Conservation (phyloP, 345 rosid species). For the Gossypium turneri region DNA sequence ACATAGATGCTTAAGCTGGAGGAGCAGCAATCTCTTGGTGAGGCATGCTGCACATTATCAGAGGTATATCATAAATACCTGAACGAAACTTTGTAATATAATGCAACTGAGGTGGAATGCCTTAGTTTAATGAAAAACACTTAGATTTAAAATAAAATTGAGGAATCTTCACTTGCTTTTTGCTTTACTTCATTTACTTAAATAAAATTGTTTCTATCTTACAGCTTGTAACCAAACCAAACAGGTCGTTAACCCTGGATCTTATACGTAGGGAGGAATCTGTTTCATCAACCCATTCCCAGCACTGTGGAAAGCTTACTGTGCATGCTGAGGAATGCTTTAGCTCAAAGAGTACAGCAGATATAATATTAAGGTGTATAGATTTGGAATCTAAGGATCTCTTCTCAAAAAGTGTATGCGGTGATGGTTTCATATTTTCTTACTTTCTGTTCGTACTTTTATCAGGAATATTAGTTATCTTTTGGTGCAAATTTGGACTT, state of each 20-base stretch:
- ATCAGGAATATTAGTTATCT: constrained; percentile 10
- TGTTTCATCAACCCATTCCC: constrained; percentile 33
- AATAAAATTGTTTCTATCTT: constrained; percentile 5
- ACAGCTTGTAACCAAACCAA: constrained; percentile 54
- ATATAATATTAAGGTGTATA: constrained; percentile 71
- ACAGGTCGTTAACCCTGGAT: constrained; percentile 47
- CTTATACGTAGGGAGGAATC: constrained; percentile 53
- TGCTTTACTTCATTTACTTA: neutral
- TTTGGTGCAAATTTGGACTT: constrained; percentile 17
- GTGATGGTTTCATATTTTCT: constrained; percentile 14
- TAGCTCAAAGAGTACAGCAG: constrained; percentile 63
- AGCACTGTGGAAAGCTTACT: constrained; percentile 51
- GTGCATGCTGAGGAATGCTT: constrained; percentile 87
- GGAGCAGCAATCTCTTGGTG: constrained; percentile 71
- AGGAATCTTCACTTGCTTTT: neutral
- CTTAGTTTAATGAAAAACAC: neutral
- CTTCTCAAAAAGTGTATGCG: constrained; percentile 79
- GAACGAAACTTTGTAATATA: neutral
- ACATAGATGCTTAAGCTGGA: constrained; percentile 68
- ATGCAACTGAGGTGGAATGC: neutral
- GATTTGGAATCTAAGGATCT: constrained; percentile 67
- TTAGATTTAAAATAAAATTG: neutral
- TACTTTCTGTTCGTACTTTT: constrained; percentile 17
- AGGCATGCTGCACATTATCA: constrained; percentile 52
- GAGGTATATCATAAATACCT: constrained; percentile 40